These are phyloP conservation scores for Acanthamoeba castellanii DNA, from an alignment of 208 protist genomes.

Conservation along the genomic window DNA sequence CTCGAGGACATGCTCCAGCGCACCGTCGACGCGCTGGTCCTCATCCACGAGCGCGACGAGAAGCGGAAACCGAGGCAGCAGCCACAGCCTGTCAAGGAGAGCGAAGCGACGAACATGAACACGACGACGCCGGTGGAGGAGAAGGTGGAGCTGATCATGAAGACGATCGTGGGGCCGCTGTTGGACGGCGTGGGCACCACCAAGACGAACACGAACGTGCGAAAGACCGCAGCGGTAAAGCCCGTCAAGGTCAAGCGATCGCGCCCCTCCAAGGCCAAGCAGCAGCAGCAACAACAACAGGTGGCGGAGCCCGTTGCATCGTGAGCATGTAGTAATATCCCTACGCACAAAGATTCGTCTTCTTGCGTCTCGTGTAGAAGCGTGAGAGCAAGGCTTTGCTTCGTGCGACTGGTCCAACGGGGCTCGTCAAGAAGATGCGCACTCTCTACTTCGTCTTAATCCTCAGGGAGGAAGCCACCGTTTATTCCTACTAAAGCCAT, in stretches of 20 bases:
- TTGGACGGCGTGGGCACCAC: not conserved
- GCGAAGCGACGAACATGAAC: too few species aligned
- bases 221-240: not conserved
- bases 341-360: too few species aligned
- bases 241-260: slow-evolving; percentile 1
- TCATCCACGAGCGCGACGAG: not conserved
- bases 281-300: not conserved
- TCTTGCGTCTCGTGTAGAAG: too few species aligned
- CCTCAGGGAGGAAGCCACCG: too few species aligned
- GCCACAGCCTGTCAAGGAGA: too few species aligned
- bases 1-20: not conserved
- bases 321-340: too few species aligned
- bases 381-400: too few species aligned
- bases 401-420: too few species aligned
- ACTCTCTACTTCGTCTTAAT: too few species aligned
- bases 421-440: too few species aligned
- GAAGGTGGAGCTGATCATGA: not conserved
- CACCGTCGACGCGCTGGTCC: not conserved
- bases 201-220: not conserved
- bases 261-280: not conserved
- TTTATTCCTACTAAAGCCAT: too few species aligned
- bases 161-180: not conserved
- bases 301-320: too few species aligned
- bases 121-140: not conserved
- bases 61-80: not conserved